Base-by-base conservation (phyloP, 345 rosid genomes). In the Dipteronia dyeriana region DNA sequence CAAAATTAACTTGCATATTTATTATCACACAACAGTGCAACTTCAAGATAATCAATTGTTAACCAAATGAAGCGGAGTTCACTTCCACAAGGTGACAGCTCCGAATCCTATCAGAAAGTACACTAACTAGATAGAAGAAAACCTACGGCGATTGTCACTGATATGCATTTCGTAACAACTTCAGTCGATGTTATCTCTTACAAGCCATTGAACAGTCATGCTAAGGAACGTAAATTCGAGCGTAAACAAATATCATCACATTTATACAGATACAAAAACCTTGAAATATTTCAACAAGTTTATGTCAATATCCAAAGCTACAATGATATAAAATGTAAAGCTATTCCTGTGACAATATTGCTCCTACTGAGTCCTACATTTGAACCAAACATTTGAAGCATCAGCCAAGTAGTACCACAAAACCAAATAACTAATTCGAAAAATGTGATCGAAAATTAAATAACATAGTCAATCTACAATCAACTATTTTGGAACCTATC, bases 281-380 rank as follows among this genome's bases (percentile, higher is more conserved):
- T n/a, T n/a, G 26, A 65, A 31, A 75, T 7, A 34, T 20, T 49
- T 49, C 12, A 5, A 7, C 12, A 66, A 20, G 34, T 26, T 17
- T 0, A 9, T 53, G 43, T 68, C 61, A 39, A 31, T 45, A 29
- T 29, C 78, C 67, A 61, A 71, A 73, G 63, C 77, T 79, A 79
- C 77, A 74, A 66, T n/a, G 56, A 34, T 29, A 47, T 7, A 10
- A 51, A 20, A 65, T 22, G 20, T 51, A 53, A 53, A 34, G 29
- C 49, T 49, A 69, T 34, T 29, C 99, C n/a, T 16, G 99, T 95
- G 41, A 93, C 99, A 83, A 95, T 85, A 79, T 95, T 95, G 86
- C 93, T 95, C 99, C 97, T 90, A 85, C 62, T n/a, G n/a, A n/a
- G n/a, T n/a, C n/a, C n/a, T n/a, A n/a, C n/a, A n/a, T n/a, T n/a